Evolutionary conservation across 441 rosid genomes (phyloP), one percentile per base, ranked within the genome.

Genomic region (Rhodomyrtus psidioides): DNA sequence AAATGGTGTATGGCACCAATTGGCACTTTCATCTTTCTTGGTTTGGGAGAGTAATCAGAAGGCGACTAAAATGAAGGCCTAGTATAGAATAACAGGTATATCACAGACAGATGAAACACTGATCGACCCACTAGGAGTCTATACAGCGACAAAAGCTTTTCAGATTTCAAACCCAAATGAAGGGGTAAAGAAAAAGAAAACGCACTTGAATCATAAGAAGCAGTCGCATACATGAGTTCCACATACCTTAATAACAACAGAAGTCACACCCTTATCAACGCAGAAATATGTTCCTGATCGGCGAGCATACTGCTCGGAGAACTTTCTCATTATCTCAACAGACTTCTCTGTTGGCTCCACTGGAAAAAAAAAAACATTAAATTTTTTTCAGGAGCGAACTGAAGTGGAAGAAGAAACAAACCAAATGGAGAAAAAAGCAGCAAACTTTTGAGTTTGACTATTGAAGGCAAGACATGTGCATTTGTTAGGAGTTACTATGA

Each of bases 251-350:
- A 97, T 94, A 49, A 97, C 99, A 81, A 97, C 98, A 82, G 99
- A 90, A 84, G 99, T 96, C 84, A 97, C 99, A 28, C 97, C 94
- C 92, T 97, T 97, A 60, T 96, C 99, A 17, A 91, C 92, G 86
- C 99, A 95, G 91, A 97, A 97, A 88, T 91, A 97, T 27, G 99
- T 97, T 83, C 96, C 98, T 5, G 98, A 96, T 84, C 90, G 93
- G 87, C 97, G 96, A 79, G 97, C 98, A 88, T 97, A 97, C 89
- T 97, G 99, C 91, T 97, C 98, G 0, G 98, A 97, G 93, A 97
- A 96, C 89, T 97, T 97, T 93, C 98, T 94, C 99, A 96, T 96
- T 39, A 96, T 84, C 88, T 97, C 99, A 70, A 96, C 91, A 42
- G 98, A 96, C 86, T 97, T 95, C 82, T 97, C 98, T 54, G 96